These are phyloP conservation scores for Myrica gale DNA, from an alignment of 306 rosid genomes.

Conservation along the genomic window DNA sequence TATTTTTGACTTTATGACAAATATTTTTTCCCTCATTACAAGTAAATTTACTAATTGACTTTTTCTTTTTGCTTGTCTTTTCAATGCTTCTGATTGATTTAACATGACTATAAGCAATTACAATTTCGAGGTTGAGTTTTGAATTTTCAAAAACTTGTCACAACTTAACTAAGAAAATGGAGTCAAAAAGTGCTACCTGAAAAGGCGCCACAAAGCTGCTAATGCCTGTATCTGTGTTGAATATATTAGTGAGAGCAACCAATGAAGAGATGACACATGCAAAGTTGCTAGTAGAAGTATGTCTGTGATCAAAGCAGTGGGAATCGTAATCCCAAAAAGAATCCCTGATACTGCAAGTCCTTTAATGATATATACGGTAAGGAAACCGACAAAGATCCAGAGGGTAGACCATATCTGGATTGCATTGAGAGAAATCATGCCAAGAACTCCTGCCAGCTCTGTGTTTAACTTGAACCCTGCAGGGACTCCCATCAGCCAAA, in stretches of 20 bases:
- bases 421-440: slow-evolving; percentile 78
- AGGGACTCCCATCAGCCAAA: slow-evolving; percentile 96
- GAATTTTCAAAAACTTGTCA: not conserved
- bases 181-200: slow-evolving; percentile 54
- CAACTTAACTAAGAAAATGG: not conserved
- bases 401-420: slow-evolving; percentile 94
- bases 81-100: not conserved
- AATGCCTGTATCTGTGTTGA: slow-evolving; percentile 83
- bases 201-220: slow-evolving; percentile 94
- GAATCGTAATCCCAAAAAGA: slow-evolving; percentile 72
- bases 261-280: slow-evolving; percentile 76
- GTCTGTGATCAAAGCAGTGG: slow-evolving; percentile 71
- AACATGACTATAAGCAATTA: not conserved
- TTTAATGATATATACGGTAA: slow-evolving; percentile 52
- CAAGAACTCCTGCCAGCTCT: slow-evolving; percentile 79
- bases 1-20: not conserved
- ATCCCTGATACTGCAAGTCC: slow-evolving; percentile 75
- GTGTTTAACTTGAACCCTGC: slow-evolving; percentile 95
- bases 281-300: slow-evolving; percentile 60
- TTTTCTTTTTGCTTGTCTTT: not conserved
- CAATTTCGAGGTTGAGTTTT: not conserved
- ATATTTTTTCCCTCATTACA: not conserved
- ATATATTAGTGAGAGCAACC: slow-evolving; percentile 82
- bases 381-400: slow-evolving; percentile 65
- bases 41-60: not conserved